Evolutionary conservation across 306 rosid genomes (phyloP).

Genomic region (Sphenostylis stenocarpa): DNA sequence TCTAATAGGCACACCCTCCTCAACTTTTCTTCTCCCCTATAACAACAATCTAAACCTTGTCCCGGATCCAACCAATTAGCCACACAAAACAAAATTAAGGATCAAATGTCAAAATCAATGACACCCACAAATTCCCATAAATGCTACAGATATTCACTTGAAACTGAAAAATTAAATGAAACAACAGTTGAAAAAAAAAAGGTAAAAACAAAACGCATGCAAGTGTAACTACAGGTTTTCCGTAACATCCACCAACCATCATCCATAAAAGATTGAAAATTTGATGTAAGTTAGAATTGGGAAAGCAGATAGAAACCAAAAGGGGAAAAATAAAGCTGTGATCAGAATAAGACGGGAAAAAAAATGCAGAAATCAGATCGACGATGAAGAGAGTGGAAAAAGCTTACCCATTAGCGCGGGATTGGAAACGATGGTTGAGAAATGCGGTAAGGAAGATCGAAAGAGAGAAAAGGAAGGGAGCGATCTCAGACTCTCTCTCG

Average conservation of each 20-base stretch:
- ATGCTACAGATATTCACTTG: constrained; percentile 2
- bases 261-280: constrained; percentile 21
- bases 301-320: constrained; percentile 29
- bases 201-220: constrained; percentile 41
- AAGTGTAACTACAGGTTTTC: constrained; percentile 30
- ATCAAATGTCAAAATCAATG: constrained; percentile 33
- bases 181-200: not conserved
- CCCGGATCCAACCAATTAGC: constrained; percentile 27
- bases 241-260: constrained; percentile 7
- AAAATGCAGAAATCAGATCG: constrained; percentile 35
- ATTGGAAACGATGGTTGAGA: constrained; percentile 24
- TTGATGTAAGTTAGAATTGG: constrained; percentile 18
- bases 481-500: constrained; percentile 43
- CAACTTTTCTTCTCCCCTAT: constrained; percentile 4
- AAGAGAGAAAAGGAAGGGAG: constrained; percentile 28
- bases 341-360: not conserved
- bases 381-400: constrained; percentile 30
- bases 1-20: constrained; percentile 12
- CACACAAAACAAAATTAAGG: constrained; percentile 24
- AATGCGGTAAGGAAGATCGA: constrained; percentile 14
- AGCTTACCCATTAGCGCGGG: constrained; percentile 56
- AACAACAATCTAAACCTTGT: constrained; percentile 26
- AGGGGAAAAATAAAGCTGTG: constrained; percentile 5
- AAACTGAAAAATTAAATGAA: constrained; percentile 20
- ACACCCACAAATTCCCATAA: constrained; percentile 35